Evolutionary conservation across 1,139 yeast genomes (phyloP), one percentile per base, ranked within the genome.

Genomic region (Kodamaea anthophila): DNA sequence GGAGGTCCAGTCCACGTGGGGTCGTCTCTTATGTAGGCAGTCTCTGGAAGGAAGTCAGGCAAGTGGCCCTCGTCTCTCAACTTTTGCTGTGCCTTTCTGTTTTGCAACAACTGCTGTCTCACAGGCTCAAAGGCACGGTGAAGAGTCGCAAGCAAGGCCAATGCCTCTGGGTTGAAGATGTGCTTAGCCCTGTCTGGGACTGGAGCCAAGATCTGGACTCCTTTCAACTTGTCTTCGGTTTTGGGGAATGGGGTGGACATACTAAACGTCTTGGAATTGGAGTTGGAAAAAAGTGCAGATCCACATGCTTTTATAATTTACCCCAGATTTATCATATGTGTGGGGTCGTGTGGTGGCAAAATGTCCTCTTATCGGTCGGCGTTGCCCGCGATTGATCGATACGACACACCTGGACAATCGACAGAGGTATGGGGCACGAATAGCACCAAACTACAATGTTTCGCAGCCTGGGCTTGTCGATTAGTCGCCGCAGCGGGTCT

Each of bases 1-100:
- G 78, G 64, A 22, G 91, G 85, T 23, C 91, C 91, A 40, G 77
- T 77, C 93, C 93, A 82, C 30, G 78, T 67, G 22, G 78, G 68
- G 52, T 82, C 86, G 24, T 80, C 75, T 54, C 93, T 71, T 49
- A 82, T 77, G 52, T 70, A 58, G 40, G 63, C 62, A 21, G 93
- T 82, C 53, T 79, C 86, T 14, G 85, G 83, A 36, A 80, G 60
- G 57, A 82, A 82, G 48, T 77, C 77, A 25, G 91, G 91, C 43
- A 79, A 62, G 42, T 65, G 65, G 28, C 93, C 93, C 18, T 60
- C 65, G 46, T 81, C 88, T 51, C 85, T 70, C 43, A 64, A 64
- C 36, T 55, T 58, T 55, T 81, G 91, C 40, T 74, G 75, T 30
- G 58, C 62, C 38, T 67, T 68, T 47, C 91, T 72, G 50, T 73